Percentiles rank a stretch among this genome's conserved stretches.
These are phyloP conservation scores for Aspergillus baeticus DNA, from an alignment of 495 filamentous ascomycete species.

Conservation along the genomic window DNA sequence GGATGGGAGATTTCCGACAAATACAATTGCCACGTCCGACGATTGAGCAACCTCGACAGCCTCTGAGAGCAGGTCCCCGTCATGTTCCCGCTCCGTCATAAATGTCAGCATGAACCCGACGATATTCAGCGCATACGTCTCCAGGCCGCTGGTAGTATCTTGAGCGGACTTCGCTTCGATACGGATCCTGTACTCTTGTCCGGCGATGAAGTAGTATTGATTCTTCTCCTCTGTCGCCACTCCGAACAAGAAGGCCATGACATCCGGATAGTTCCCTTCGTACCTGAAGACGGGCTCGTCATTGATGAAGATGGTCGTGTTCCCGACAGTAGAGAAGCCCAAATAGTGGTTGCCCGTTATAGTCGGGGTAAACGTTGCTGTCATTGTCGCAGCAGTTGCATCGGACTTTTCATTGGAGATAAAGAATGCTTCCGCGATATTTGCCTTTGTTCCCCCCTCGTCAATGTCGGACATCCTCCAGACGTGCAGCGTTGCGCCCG, in stretches of 20 bases:
- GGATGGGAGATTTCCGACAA: constrained; percentile 11
- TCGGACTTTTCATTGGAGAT: neutral
- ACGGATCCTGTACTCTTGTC: constrained; percentile 2
- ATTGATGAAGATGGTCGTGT: constrained; percentile 5
- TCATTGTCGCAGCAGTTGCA: neutral
- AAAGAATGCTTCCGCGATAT: too few relatives aligned
- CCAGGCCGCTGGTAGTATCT: neutral
- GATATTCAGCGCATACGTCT: neutral
- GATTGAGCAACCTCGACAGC: constrained; percentile 11
- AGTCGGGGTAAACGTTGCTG: neutral
- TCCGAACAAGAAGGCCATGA: constrained; percentile 13
- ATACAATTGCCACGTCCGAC: constrained; percentile 13
- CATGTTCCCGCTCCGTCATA: constrained; percentile 9
- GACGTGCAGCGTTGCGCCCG: too few relatives aligned
- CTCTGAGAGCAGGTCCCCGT: constrained; percentile 9
- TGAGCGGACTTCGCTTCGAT: neutral
- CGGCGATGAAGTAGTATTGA: constrained; percentile 8
- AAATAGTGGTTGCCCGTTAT: constrained; percentile 11
- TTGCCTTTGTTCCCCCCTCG: too few relatives aligned
- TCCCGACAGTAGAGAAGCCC: constrained; percentile 11
- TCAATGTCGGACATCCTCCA: too few relatives aligned
- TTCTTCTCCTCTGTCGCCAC: constrained; percentile 3
- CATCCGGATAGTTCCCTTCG: constrained; percentile 11
- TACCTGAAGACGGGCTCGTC: constrained; percentile 10
- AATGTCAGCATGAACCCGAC: constrained; percentile 10